Evolutionary conservation across 2,329 filamentous ascomycete species (phyloP), one percentile per base, ranked within the genome.

Genomic region (Periglandula ipomoeae): DNA sequence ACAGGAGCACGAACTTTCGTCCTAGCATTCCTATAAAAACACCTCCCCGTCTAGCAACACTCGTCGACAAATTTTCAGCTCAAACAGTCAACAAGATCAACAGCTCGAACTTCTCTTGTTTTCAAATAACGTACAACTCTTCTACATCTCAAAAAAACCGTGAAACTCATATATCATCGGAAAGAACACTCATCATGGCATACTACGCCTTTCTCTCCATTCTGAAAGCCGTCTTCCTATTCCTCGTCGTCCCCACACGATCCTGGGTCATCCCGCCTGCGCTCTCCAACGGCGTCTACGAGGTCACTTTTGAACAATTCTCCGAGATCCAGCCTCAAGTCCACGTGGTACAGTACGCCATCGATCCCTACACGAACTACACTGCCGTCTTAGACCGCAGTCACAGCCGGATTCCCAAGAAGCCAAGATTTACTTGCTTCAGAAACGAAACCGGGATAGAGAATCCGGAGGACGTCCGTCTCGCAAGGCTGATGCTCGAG

Each of bases 401-500:
- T 23, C 34, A 11, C n/a, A n/a, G n/a, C 27, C 9, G 1, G 13
- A 17, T 35, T 8, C 43, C 43, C 5, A 32, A 22, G 13, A 44
- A 44, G 11, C 19, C 23, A 7, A 4, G 5, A 3, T 6, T 24
- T 8, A 6, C 15, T 10, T 46, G 44, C 17, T 9, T 10, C 9
- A 13, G 9, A 9, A 22, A 30, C 5, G 23, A 20, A 3, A 20
- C 22, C 6, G 24, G 7, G 8, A 23, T 7, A 19, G 22, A 26
- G n/a, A 19, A 39, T n/a, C 8, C 10, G 10, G 15, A 20, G 19
- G 23, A 39, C 11, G 17, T 22, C 17, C 20, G 7, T 7, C 44
- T 44, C 11, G 50, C 50, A 20, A 27, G 27, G 23, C 10, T 20
- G 27, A 45, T 50, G 48, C 50, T 52, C 24, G 41, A 46, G 35